A percentile compares a stretch with the other conserved stretches of the same genome.
These are phyloP conservation scores for Aechmea fasciata DNA, from an alignment of 176 grass and related monocot species.

Conservation along the genomic window DNA sequence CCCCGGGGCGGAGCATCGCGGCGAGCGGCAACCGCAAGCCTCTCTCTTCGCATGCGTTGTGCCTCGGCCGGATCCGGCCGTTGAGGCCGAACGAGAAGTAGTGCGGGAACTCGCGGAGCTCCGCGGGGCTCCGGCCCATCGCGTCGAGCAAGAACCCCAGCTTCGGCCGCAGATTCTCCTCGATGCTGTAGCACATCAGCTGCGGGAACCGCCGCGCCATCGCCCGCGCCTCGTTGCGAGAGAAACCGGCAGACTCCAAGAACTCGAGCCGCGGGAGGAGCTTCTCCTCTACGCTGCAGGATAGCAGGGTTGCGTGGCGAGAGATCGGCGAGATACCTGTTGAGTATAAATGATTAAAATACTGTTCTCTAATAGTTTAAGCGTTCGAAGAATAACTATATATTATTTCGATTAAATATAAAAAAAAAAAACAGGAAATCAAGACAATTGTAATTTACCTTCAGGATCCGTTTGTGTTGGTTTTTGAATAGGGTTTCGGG, in stretches of 20 bases:
- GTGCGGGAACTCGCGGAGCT: slow-evolving; percentile 73
- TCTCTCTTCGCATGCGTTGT: slow-evolving; percentile 40
- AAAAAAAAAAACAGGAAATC: too few species aligned
- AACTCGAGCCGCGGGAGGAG: slow-evolving; percentile 75
- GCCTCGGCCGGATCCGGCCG: slow-evolving; percentile 46
- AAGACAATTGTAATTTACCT: too few species aligned
- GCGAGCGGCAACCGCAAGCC: slow-evolving; percentile 55
- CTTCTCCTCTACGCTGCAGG: slow-evolving; percentile 86
- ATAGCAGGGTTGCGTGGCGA: slow-evolving; percentile 59
- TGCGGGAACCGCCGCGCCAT: slow-evolving; percentile 71
- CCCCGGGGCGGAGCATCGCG: slow-evolving; percentile 58
- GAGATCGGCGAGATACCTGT: slow-evolving; percentile 29
- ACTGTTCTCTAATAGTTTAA: too few species aligned
- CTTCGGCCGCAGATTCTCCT: slow-evolving; percentile 82
- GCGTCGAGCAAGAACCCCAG: slow-evolving; percentile 35
- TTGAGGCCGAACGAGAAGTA: slow-evolving; percentile 77
- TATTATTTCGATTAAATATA: too few species aligned
- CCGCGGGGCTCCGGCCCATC: slow-evolving; percentile 46
- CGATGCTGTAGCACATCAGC: slow-evolving; percentile 68
- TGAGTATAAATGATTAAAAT: too few species aligned
- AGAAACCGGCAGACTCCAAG: slow-evolving; percentile 53
- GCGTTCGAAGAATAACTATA: too few species aligned
- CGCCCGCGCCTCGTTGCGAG: slow-evolving; percentile 35
- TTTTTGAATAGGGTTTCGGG: too few species aligned
- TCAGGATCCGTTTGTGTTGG: too few species aligned